Conservation (phyloP, 1,284 basidiomycete genomes). For the Cutaneotrichosporon cyanovorans region DNA sequence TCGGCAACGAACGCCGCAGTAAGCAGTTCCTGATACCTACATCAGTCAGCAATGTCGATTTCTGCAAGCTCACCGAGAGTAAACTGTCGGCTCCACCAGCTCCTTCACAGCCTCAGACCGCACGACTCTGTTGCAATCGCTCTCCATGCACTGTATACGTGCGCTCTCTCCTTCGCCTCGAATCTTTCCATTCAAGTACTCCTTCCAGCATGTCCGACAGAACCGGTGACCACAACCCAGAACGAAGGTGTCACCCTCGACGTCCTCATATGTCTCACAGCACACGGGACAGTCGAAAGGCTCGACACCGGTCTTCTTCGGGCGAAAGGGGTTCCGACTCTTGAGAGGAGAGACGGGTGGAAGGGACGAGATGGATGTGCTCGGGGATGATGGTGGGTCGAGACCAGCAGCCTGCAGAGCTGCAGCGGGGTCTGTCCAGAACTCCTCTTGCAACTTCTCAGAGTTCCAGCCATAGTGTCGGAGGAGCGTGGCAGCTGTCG, state of each 20-base stretch:
- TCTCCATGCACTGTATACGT: constrained; percentile 84
- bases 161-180: constrained; percentile 79
- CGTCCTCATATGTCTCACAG: constrained; percentile 64
- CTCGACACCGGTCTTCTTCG: constrained; percentile 33
- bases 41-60: constrained; percentile 8
- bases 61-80: constrained; percentile 43
- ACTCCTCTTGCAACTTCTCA: constrained; percentile 88
- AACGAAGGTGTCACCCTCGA: constrained; percentile 53
- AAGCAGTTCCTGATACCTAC: constrained; percentile 75
- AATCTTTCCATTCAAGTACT: constrained; percentile 79
- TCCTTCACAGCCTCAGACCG: constrained; percentile 49
- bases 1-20: constrained; percentile 86
- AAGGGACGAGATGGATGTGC: constrained; percentile 27
- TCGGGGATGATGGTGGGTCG: constrained; percentile 41
- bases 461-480: constrained; percentile 91
- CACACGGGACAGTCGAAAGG: constrained; percentile 83
- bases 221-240: constrained; percentile 74
- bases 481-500: constrained; percentile 68
- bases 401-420: constrained; percentile 66
- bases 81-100: constrained; percentile 44
- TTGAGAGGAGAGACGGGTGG: constrained; percentile 37
- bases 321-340: constrained; percentile 11
- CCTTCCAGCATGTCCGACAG: constrained; percentile 79
- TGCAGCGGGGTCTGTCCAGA: constrained; percentile 75
- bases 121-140: constrained; percentile 71